These are phyloP conservation scores for Fraxinus albicans DNA, from an alignment of 305 asterid species.

Conservation along the genomic window DNA sequence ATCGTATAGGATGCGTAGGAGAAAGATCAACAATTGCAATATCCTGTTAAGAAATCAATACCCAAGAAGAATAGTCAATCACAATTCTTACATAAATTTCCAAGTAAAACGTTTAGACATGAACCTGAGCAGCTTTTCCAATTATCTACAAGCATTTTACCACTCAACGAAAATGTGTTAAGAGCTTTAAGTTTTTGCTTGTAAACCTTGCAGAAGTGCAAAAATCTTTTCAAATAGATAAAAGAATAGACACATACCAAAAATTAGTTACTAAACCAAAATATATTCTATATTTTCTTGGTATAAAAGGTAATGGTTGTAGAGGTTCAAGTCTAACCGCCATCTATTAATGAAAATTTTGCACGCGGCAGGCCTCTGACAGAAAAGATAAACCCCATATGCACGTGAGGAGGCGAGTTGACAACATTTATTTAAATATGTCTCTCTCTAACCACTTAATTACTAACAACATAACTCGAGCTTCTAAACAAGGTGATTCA, in stretches of 20 bases:
- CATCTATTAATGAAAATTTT: too few species aligned
- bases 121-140: background rate
- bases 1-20: slow-evolving; percentile 67
- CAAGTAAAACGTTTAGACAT: background rate
- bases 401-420: background rate
- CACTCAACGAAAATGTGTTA: background rate
- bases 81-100: background rate
- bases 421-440: too few species aligned
- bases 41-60: slow-evolving; percentile 36
- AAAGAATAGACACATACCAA: background rate
- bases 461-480: background rate
- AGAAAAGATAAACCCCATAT: background rate
- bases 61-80: background rate
- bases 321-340: too few species aligned
- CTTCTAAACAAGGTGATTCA: background rate
- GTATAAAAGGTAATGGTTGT: background rate
- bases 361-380: background rate
- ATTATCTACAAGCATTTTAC: background rate
- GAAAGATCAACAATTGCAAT: slow-evolving; percentile 56
- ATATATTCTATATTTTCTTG: background rate
- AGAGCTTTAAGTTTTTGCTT: background rate
- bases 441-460: background rate
- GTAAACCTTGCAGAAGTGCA: background rate
- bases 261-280: background rate
- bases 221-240: background rate